Percentiles rank a stretch among this genome's conserved stretches.
Evolutionary conservation across 345 rosid genomes (phyloP).

Genomic region (Sonneratia caseolaris): DNA sequence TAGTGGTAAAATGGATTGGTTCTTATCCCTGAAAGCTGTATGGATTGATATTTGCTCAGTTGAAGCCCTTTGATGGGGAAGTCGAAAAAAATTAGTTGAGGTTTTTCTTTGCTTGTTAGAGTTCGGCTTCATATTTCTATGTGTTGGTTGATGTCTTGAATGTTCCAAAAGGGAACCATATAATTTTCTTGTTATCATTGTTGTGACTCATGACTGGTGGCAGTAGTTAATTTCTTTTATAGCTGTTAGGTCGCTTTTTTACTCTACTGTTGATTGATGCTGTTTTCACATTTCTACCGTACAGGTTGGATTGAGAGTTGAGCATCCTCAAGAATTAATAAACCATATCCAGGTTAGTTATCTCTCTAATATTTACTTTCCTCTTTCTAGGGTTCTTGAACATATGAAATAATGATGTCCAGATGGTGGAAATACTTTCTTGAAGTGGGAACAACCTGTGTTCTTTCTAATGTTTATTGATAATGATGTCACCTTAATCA

Average conservation of each 20-base stretch:
- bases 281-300: constrained; percentile 6
- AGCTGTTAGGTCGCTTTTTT: not conserved
- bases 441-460: not conserved
- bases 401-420: not conserved
- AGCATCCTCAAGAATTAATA: constrained; percentile 94
- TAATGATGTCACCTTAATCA: not conserved
- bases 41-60: not conserved
- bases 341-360: constrained; percentile 60
- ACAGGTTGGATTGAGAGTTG: constrained; percentile 91
- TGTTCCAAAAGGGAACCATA: not conserved
- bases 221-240: not conserved
- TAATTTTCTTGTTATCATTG: not conserved
- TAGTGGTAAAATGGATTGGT: not conserved
- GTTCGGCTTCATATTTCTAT: not conserved
- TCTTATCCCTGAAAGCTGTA: not conserved
- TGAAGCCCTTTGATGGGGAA: not conserved
- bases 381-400: not conserved
- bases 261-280: not conserved
- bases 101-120: not conserved
- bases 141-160: not conserved
- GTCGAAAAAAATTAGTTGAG: not conserved
- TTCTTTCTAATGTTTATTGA: not conserved
- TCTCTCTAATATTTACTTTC: not conserved
- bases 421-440: not conserved
- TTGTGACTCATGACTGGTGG: constrained; percentile 1